Evolutionary conservation across 371 early-diverging fungal species (phyloP), one percentile per base, ranked within the genome.

Genomic region (Dinochytrium kinnereticum): DNA sequence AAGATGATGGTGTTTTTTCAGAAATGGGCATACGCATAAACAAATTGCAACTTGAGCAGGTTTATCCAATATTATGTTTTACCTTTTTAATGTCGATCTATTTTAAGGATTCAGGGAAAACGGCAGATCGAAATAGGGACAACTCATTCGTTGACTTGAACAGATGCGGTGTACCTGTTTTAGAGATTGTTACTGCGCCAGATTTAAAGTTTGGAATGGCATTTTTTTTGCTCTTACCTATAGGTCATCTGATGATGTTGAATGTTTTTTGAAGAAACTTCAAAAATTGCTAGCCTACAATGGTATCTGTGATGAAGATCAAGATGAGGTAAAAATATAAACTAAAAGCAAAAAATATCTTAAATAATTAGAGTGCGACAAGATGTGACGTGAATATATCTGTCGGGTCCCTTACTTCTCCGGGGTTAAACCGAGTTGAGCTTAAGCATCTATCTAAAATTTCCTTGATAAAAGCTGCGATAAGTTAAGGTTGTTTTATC

Each of bases 351-450:
- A 59, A 70, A 13, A 55, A 31, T 33, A 7, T 44, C 0, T 30
- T 38, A 19, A 21, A 61, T 21, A 17, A 17, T 30, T 44, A 90
- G 85, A 96, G 97, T 0, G 93, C 94, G 0, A 86, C 94, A 86
- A 88, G 97, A 31, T 94, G 94, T 72, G 97, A 97, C 82, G 94
- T 96, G 37, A 97, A 97, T 75, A 92, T 97, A 10, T 95, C 96
- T 3, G 92, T 96, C 0, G 83, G 85, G 2, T 38, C 65, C 44
- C 74, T 81, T 66, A 72, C 73, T 2, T 87, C 85, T n/a, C 82
- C 82, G 10, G 88, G 87, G 40, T 94, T 94, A 2, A 88, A 88
- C 0, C 87, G 94, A 0, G 91, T 92, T 67, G 97, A 97, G 78
- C 77, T 97, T 49, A 97, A 97, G 74, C 96, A 97, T 73, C 76